Conservation (phyloP, 2,329 filamentous ascomycete genomes). For the Epicoccum sorghinum region DNA sequence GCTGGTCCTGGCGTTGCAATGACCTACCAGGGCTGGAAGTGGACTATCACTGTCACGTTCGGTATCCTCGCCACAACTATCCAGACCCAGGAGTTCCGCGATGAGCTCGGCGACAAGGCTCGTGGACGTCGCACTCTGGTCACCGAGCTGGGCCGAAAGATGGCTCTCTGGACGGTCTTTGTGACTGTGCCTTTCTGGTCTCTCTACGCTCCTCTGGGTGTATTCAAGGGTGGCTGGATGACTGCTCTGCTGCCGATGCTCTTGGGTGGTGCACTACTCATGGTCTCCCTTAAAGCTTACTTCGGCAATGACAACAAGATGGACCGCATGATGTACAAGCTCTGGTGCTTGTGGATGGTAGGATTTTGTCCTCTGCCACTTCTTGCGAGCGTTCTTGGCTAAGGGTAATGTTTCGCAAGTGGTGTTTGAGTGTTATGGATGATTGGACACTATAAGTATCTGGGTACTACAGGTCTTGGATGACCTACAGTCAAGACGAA, state of each 20-base stretch:
- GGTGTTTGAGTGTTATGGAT: too few species aligned
- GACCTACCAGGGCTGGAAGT: conserved; percentile 23
- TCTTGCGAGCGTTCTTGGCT: conserved; percentile 2
- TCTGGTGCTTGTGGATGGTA: conserved; percentile 26
- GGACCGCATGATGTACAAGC: conserved; percentile 22
- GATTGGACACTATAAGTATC: too few species aligned
- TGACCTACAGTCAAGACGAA: too few species aligned
- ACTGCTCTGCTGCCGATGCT: conserved; percentile 8
- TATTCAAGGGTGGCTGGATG: conserved; percentile 12
- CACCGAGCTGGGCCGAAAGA: conserved; percentile 69
- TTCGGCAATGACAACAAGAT: neutral
- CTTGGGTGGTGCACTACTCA: conserved; percentile 13
- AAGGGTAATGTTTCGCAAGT: neutral
- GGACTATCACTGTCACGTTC: conserved; percentile 36
- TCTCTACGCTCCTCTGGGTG: conserved; percentile 14
- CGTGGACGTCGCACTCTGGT: conserved; percentile 81
- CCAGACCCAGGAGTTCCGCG: conserved; percentile 50
- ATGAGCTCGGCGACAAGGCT: conserved; percentile 58
- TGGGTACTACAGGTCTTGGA: too few species aligned
- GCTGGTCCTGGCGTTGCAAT: conserved; percentile 12
- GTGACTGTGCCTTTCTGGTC: conserved; percentile 19
- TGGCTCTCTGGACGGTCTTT: conserved; percentile 17
- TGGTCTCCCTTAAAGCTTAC: conserved; percentile 1
- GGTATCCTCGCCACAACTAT: conserved; percentile 46
- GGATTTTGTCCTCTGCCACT: conserved; percentile 21